phyloP scores from a whole-genome alignment of 768 basidiomycete species.

The Auricularia sp. region DNA sequence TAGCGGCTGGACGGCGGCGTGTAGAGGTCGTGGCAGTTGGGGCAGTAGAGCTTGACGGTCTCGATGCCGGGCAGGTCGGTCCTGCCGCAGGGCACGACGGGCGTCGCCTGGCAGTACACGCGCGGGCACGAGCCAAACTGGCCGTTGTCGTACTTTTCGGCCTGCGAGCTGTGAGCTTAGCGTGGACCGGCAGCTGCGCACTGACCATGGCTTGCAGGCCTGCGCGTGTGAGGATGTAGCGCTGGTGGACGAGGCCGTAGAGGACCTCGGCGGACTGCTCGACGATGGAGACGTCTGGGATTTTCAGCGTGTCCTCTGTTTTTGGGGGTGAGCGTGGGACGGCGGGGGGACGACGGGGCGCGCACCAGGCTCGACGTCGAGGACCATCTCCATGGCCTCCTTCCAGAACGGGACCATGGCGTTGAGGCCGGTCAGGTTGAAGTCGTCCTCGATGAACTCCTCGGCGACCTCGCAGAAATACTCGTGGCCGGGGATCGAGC shows the following conservation, averaged over 20 bases:
- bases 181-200: slow-evolving; percentile 5
- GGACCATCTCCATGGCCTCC: slow-evolving; percentile 99
- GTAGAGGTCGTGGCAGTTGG: slow-evolving; percentile 96
- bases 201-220: slow-evolving; percentile 90
- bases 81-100: slow-evolving; percentile 90
- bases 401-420: slow-evolving; percentile 99
- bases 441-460: slow-evolving; percentile 99
- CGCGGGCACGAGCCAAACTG: slow-evolving; percentile 92
- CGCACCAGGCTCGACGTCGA: slow-evolving; percentile 97
- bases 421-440: slow-evolving; percentile 95
- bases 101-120: slow-evolving; percentile 81
- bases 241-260: slow-evolving; percentile 95
- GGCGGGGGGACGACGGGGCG: slow-evolving; percentile 29
- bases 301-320: slow-evolving; percentile 80
- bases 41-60: slow-evolving; percentile 96
- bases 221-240: slow-evolving; percentile 90
- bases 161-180: slow-evolving; percentile 34
- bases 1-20: slow-evolving; percentile 91
- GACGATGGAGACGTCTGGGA: slow-evolving; percentile 96
- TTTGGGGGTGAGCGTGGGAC: not conserved
- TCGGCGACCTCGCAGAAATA: slow-evolving; percentile 98
- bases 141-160: slow-evolving; percentile 88
- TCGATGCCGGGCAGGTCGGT: slow-evolving; percentile 94
- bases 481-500: slow-evolving; percentile 88
- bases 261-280: slow-evolving; percentile 96